phyloP scores from a whole-genome alignment of 306 rosid species.

The Rubus idaeus region DNA sequence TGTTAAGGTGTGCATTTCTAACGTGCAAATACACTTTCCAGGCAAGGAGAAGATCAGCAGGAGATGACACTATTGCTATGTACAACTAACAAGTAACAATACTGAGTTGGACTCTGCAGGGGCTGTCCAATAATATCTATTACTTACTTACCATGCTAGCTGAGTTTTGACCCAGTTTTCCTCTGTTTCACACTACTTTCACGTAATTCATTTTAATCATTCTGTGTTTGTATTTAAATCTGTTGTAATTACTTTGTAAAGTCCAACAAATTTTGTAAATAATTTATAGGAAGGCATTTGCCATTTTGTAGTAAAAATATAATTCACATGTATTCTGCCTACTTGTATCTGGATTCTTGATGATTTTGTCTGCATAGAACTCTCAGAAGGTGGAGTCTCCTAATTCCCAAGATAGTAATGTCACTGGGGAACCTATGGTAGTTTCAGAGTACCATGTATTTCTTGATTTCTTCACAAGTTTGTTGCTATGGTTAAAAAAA shows the following conservation, averaged over 20 bases:
- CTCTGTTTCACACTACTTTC: too few relatives aligned
- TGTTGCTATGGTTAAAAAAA: too few relatives aligned
- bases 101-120: slow-evolving; percentile 2
- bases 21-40: slow-evolving; percentile 13
- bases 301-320: slow-evolving; percentile 4
- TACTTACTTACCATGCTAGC: slow-evolving; percentile 14
- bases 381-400: neutral
- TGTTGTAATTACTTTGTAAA: slow-evolving; percentile 16
- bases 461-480: too few relatives aligned
- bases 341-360: neutral
- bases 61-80: slow-evolving; percentile 39
- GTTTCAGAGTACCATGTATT: neutral
- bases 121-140: neutral
- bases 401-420: neutral
- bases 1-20: slow-evolving; percentile 2
- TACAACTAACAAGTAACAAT: slow-evolving; percentile 40
- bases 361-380: neutral
- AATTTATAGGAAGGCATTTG: slow-evolving; percentile 3
- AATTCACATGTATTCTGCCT: neutral
- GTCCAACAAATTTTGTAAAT: slow-evolving; percentile 15
- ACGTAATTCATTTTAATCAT: neutral
- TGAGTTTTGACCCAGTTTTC: slow-evolving; percentile 20
- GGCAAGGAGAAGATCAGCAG: slow-evolving; percentile 73
- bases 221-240: slow-evolving; percentile 23
- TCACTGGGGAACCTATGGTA: neutral